Conservation (phyloP, 176 grass and related monocot species). For the Ensete ventricosum region DNA sequence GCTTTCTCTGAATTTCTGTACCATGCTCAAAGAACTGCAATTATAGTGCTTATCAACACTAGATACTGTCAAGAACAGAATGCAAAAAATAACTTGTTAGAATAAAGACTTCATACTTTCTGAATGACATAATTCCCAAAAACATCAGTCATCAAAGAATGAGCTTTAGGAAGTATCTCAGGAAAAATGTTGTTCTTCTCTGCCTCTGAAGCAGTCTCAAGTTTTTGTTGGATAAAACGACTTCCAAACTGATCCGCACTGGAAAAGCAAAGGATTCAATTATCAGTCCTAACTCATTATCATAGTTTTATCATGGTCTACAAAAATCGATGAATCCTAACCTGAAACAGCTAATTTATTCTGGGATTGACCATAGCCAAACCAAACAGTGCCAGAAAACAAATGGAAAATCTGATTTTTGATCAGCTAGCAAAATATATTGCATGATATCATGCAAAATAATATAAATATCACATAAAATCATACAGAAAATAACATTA, state of each 20-base stretch:
- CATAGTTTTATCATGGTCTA: too few relatives aligned
- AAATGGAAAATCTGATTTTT: too few relatives aligned
- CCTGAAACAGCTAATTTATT: too few relatives aligned
- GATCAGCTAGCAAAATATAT: too few relatives aligned
- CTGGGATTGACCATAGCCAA: too few relatives aligned
- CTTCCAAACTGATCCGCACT: slow-evolving; percentile 36
- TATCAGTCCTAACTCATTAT: background rate
- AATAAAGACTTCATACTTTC: slow-evolving; percentile 19
- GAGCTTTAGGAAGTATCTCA: slow-evolving; percentile 20
- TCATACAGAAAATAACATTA: background rate
- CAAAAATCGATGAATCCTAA: too few relatives aligned
- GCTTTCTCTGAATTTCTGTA: slow-evolving; percentile 18
- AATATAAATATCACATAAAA: too few relatives aligned
- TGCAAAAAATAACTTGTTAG: background rate
- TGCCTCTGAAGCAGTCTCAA: slow-evolving; percentile 20
- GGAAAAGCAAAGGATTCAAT: background rate
- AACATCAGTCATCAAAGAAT: slow-evolving; percentile 19
- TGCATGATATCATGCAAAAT: too few relatives aligned
- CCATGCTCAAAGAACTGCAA: slow-evolving; percentile 22
- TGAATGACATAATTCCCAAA: slow-evolving; percentile 42
- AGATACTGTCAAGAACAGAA: too few relatives aligned
- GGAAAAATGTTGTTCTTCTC: slow-evolving; percentile 26
- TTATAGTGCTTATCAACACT: too few relatives aligned
- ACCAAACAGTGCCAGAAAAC: too few relatives aligned
- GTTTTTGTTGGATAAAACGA: slow-evolving; percentile 34